Conservation (phyloP, 2,329 filamentous ascomycete genomes). For the Venturia oleaginea region DNA sequence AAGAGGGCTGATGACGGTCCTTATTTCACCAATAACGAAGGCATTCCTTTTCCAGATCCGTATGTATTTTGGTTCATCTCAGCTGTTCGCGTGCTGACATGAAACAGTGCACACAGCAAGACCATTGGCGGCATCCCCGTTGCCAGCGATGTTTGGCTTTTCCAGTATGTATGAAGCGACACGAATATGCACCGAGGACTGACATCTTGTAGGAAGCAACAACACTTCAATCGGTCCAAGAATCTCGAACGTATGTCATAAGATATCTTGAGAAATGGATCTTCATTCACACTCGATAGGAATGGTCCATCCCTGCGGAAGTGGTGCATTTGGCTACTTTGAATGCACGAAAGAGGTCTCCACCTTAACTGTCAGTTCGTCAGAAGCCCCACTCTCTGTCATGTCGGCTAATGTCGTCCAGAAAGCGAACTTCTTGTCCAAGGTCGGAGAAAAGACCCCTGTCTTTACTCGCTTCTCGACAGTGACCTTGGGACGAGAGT, state of each 20-base stretch:
- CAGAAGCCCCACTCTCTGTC: neutral
- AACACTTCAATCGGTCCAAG: slow-evolving; percentile 49
- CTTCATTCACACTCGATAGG: no score
- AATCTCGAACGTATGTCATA: slow-evolving; percentile 31
- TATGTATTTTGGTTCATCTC: slow-evolving; percentile 18
- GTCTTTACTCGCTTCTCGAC: slow-evolving; percentile 38
- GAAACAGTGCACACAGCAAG: slow-evolving; percentile 37
- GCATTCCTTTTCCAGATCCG: slow-evolving; percentile 42
- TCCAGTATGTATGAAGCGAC: slow-evolving; percentile 27
- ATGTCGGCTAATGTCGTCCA: slow-evolving; percentile 9
- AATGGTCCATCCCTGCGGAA: slow-evolving; percentile 35
- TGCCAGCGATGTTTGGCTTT: slow-evolving; percentile 41
- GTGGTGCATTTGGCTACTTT: slow-evolving; percentile 39
- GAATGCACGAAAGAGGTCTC: slow-evolving; percentile 34
- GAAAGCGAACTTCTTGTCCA: slow-evolving; percentile 34
- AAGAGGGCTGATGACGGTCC: slow-evolving; percentile 40
- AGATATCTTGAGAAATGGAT: slow-evolving; percentile 16
- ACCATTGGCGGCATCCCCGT: slow-evolving; percentile 44
- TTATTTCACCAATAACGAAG: slow-evolving; percentile 49
- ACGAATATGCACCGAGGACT: neutral
- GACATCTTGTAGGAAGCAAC: slow-evolving; percentile 33
- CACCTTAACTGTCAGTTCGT: slow-evolving; percentile 21
- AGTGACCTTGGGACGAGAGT: slow-evolving; percentile 35
- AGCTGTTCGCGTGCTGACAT: neutral
- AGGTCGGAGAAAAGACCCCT: slow-evolving; percentile 33